Percentiles rank a stretch among this genome's conserved stretches.
phyloP scores from a whole-genome alignment of 495 filamentous ascomycete species.

The Collariella sp. region DNA sequence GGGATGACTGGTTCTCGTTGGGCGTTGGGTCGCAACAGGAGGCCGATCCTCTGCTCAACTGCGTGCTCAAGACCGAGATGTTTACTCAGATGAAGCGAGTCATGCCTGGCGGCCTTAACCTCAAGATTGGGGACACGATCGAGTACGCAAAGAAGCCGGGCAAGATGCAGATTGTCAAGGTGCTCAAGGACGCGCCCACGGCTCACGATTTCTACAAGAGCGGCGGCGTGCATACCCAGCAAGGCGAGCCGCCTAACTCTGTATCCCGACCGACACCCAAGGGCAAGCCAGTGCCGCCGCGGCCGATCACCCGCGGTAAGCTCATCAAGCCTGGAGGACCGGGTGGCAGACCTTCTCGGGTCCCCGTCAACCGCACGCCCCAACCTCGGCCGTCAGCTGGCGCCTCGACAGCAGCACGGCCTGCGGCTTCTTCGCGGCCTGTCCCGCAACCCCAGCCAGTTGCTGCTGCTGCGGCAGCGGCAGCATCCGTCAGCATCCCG shows the following conservation, averaged over 20 bases:
- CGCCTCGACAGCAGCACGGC: slow-evolving; percentile 15
- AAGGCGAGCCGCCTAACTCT: slow-evolving; percentile 75
- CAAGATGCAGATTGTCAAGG: slow-evolving; percentile 80
- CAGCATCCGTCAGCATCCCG: slow-evolving; percentile 26
- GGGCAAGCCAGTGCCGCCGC: slow-evolving; percentile 70
- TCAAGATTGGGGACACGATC: slow-evolving; percentile 76
- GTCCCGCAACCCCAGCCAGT: slow-evolving; percentile 40
- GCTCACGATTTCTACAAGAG: slow-evolving; percentile 91
- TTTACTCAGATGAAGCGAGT: slow-evolving; percentile 77
- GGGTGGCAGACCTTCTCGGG: slow-evolving; percentile 65
- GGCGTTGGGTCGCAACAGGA: slow-evolving; percentile 82
- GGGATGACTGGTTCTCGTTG: slow-evolving; percentile 95
- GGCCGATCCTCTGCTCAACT: slow-evolving; percentile 83
- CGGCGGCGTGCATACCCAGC: slow-evolving; percentile 74
- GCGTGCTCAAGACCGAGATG: slow-evolving; percentile 93
- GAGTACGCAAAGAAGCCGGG: slow-evolving; percentile 98
- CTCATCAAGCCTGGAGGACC: slow-evolving; percentile 86
- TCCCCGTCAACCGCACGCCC: slow-evolving; percentile 45
- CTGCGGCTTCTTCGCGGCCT: slow-evolving; percentile 36
- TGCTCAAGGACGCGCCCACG: slow-evolving; percentile 68
- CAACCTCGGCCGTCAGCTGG: slow-evolving; percentile 32
- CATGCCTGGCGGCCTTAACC: slow-evolving; percentile 66
- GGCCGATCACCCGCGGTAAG: slow-evolving; percentile 84
- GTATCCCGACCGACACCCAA: slow-evolving; percentile 79
- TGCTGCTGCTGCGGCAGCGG: slow-evolving; percentile 22